A percentile compares a stretch with the other conserved stretches of the same genome.
These are phyloP conservation scores for Neostapfia colusana DNA, from an alignment of 176 grass and related monocot genomes.

Conservation along the genomic window DNA sequence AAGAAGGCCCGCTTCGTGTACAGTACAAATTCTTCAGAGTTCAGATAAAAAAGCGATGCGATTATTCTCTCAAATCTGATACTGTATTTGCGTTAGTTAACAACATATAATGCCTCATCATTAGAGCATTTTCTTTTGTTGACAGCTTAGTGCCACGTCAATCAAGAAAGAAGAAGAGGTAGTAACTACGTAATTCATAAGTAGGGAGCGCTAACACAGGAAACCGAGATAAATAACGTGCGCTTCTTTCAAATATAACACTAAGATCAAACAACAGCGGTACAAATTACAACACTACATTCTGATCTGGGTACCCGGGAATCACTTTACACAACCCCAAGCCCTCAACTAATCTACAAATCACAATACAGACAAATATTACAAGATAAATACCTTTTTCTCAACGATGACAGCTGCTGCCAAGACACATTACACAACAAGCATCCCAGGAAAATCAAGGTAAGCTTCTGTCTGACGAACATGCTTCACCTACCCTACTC, in stretches of 20 bases:
- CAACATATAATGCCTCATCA: not conserved
- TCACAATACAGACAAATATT: conserved; percentile 39
- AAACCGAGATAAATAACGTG: not conserved
- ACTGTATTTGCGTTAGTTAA: not conserved
- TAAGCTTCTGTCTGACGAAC: conserved; percentile 25
- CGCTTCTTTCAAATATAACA: conserved; percentile 19
- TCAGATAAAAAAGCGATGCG: not conserved
- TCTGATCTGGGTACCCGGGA: conserved; percentile 17
- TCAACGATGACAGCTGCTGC: conserved; percentile 8
- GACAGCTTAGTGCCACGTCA: not conserved
- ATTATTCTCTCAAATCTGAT: not conserved
- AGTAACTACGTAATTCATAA: not conserved
- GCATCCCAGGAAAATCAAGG: conserved; percentile 1
- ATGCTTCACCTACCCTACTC: not conserved
- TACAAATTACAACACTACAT: conserved; percentile 45
- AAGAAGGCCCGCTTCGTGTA: not conserved
- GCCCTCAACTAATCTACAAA: conserved; percentile 36
- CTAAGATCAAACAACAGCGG: conserved; percentile 31
- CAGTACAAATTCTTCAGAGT: not conserved
- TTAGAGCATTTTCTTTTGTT: not conserved
- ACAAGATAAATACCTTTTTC: conserved; percentile 18
- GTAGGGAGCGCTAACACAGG: not conserved
- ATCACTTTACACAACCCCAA: conserved; percentile 41
- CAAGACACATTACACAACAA: conserved; percentile 41
- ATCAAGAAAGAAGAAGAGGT: not conserved